Base-by-base conservation (phyloP, 2,329 filamentous ascomycete species). In the Elsinoe necatrix region DNA sequence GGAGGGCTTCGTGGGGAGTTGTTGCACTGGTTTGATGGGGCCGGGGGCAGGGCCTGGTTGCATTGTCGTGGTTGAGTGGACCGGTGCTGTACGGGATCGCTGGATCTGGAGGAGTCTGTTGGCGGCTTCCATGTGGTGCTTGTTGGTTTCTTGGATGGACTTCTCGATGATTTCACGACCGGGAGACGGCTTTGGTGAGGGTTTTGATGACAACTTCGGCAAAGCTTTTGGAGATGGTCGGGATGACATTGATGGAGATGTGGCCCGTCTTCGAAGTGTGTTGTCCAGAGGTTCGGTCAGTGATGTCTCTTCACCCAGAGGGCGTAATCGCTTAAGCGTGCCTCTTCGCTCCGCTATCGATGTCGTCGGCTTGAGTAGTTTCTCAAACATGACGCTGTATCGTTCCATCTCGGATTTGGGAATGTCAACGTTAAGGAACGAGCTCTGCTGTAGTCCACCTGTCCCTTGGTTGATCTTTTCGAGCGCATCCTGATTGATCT, bases 351-450 rank as follows among this genome's bases (percentile, higher is more conserved):
- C 68, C 18, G 66, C 57, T 2, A 70, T 47, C 2, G 67, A 66
- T 29, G 61, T 61, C 45, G 61, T 64, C 4, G 59, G 68, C 59
- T 81, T 79, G 23, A 95, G 73, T 5, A 96, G 76, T 35, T 80
- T 81, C 56, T 85, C 83, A 66, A 97, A 96, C 91, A 96, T 96
- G 62, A 96, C 81, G 63, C 90, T 95, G 64, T 95, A 97, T 50
- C 92, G 78, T 68, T 96, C 92, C 78, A 97, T 77, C 60, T 86
- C 82, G 56, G 87, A 79, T 51, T 81, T 80, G 0, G 92, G 91
- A 57, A 96, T 93, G 54, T 91, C 82, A 14, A 96, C 79, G 63
- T 90, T 78, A 18, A 96, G 73, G 37, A 72, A 64, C 2, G 69
- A 71, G 18, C 62, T 68, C 14, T 55, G 58, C 16, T 51, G 45